Base-by-base conservation (phyloP, 371 early-diverging fungal species). In the Saksenaea oblongispora region DNA sequence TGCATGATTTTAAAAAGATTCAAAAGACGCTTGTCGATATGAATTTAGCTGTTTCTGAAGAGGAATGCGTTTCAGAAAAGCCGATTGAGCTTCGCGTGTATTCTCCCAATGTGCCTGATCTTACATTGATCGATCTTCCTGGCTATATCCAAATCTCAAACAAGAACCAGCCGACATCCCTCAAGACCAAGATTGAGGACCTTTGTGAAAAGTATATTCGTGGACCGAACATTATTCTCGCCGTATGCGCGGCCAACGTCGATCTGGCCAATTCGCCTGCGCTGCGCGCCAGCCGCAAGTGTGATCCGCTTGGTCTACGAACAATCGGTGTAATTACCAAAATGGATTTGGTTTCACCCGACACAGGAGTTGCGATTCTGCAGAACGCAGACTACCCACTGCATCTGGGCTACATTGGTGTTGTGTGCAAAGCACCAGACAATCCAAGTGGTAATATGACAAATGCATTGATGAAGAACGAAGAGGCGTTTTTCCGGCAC, bases 241-340 rank as follows among this genome's bases (percentile, higher is more conserved):
- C 99, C 11, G 96, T 99, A 0, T 95, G 97, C 63, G 93, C 97
- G 5, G 99, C 99, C 11, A 98, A 97, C 80, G 98, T 98, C 5
- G 99, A 99, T 82, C 80, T 99, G 41, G 98, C 99, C 61, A 99
- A 98, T 72, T 97, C 98, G 7, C 99, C 99, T 70, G 98, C 99
- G 0, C 79, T 99, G 10, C 88, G 93, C 61, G 94, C 98, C 14
- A 90, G 93, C 59, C 90, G 95, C 27, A 91, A 92, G 70, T 93
- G 89, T 47, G 99, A 99, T 76, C 99, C 99, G 1, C 75, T 91
- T 27, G 97, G 98, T 26, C 59, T 89, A 47, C 85, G 99, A 18
- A 99, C 99, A 0, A 91, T 99, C 62, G 99, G 99, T 61, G 99
- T 99, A 0, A 84, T 99, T 28, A 99, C 99, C 27, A 99, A 99